Conservation (phyloP, 2,329 filamentous ascomycete genomes). For the Nothophaeocryptopus gaeumannii region DNA sequence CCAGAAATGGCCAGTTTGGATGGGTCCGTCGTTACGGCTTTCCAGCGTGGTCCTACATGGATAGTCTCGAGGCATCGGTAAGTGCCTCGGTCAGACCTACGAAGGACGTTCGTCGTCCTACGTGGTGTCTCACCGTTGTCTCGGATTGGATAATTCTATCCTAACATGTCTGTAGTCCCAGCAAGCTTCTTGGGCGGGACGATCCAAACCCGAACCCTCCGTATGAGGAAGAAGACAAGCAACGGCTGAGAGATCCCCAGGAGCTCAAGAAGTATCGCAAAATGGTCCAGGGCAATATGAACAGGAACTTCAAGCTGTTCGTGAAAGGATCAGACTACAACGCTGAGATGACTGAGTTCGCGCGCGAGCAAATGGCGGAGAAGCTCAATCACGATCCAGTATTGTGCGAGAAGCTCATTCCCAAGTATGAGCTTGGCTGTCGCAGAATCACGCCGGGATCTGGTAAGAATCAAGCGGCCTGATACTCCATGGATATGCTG, state of each 20-base stretch:
- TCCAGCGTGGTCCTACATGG: slow-evolving; percentile 42
- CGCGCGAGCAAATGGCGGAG: slow-evolving; percentile 52
- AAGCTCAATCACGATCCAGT: slow-evolving; percentile 55
- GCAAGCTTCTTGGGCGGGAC: slow-evolving; percentile 17
- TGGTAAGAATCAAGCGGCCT: slow-evolving; percentile 57
- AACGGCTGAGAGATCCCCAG: slow-evolving; percentile 38
- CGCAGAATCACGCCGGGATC: slow-evolving; percentile 50
- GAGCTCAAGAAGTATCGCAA: slow-evolving; percentile 45
- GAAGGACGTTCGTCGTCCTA: too few relatives aligned
- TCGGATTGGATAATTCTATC: too few relatives aligned
- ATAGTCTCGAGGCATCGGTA: slow-evolving; percentile 29
- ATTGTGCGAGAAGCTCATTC: slow-evolving; percentile 50
- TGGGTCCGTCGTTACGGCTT: slow-evolving; percentile 32
- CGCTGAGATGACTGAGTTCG: slow-evolving; percentile 47
- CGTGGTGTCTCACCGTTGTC: too few relatives aligned
- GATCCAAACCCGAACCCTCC: slow-evolving; percentile 25
- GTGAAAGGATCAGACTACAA: slow-evolving; percentile 48
- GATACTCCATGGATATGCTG: slow-evolving; percentile 54
- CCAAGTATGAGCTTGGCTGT: slow-evolving; percentile 47
- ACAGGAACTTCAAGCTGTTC: slow-evolving; percentile 45
- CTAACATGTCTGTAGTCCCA: too few relatives aligned
- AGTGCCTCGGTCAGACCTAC: slow-evolving; percentile 7
- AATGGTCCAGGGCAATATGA: slow-evolving; percentile 45
- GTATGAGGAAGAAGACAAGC: slow-evolving; percentile 31
- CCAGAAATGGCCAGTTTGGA: slow-evolving; percentile 37